These are phyloP conservation scores for Castanopsis chinensis DNA, from an alignment of 306 rosid species.

Conservation along the genomic window DNA sequence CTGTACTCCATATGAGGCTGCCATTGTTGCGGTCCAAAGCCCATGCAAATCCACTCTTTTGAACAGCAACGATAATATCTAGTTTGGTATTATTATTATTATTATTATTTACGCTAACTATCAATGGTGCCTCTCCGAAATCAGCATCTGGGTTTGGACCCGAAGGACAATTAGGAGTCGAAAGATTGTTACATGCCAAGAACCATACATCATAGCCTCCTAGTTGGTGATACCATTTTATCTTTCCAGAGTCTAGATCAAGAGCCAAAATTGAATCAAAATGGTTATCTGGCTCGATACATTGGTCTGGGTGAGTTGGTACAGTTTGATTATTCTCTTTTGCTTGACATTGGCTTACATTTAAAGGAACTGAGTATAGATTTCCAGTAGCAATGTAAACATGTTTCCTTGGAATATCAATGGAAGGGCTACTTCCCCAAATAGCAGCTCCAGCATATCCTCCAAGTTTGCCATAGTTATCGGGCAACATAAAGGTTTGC, in stretches of 20 bases:
- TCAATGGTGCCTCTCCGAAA: conserved; percentile 67
- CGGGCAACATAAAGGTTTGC: conserved; percentile 54
- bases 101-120: conserved; percentile 24
- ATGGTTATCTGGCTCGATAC: conserved; percentile 56
- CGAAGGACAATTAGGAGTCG: conserved; percentile 45
- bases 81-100: conserved; percentile 29
- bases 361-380: conserved; percentile 46
- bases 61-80: conserved; percentile 56
- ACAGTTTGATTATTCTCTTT: conserved; percentile 34
- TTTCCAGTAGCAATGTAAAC: conserved; percentile 58
- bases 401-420: conserved; percentile 38
- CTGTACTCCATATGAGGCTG: conserved; percentile 38
- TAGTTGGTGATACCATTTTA: conserved; percentile 50
- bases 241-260: conserved; percentile 44
- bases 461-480: conserved; percentile 32
- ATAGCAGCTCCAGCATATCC: conserved; percentile 59
- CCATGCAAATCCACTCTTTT: conserved; percentile 69
- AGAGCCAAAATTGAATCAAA: conserved; percentile 58
- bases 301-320: conserved; percentile 35
- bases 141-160: conserved; percentile 47
- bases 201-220: conserved; percentile 79
- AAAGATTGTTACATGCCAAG: conserved; percentile 37
- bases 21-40: conserved; percentile 57
- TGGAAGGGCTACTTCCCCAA: conserved; percentile 80
- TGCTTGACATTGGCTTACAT: conserved; percentile 40